Conservation (phyloP, 768 basidiomycete species). For the Termitomyces sp. region DNA sequence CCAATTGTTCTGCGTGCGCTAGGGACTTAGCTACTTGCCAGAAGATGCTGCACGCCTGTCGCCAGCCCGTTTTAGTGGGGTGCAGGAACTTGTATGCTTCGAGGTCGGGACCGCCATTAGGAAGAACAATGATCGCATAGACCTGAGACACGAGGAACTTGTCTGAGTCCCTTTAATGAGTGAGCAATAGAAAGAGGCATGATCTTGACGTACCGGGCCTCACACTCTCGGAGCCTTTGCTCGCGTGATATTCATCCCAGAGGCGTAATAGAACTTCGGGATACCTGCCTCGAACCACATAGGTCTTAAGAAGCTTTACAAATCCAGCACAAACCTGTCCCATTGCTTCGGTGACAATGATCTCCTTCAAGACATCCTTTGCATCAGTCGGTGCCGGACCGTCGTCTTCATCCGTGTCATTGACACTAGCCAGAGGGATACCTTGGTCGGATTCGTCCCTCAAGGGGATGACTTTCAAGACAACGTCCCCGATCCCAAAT, state of each 20-base stretch:
- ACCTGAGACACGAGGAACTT: constrained; percentile 68
- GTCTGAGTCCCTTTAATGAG: constrained; percentile 36
- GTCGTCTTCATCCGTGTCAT: constrained; percentile 33
- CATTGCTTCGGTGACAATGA: constrained; percentile 70
- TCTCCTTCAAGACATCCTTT: constrained; percentile 74
- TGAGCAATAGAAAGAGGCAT: neutral
- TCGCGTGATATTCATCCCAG: constrained; percentile 81
- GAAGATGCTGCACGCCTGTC: constrained; percentile 82
- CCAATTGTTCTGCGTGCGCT: constrained; percentile 71
- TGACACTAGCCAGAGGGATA: constrained; percentile 4
- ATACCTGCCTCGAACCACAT: constrained; percentile 83
- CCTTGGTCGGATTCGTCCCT: constrained; percentile 37
- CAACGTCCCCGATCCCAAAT: constrained; percentile 82
- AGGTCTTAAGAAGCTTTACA: constrained; percentile 74
- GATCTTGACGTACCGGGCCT: constrained; percentile 59
- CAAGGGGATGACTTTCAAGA: constrained; percentile 86
- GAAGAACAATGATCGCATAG: constrained; percentile 87
- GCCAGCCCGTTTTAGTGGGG: constrained; percentile 62
- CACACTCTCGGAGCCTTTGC: constrained; percentile 77
- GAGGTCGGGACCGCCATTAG: constrained; percentile 87
- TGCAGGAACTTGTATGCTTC: constrained; percentile 73
- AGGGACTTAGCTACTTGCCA: constrained; percentile 85
- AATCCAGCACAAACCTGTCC: constrained; percentile 76
- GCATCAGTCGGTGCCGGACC: constrained; percentile 68
- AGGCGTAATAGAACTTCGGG: constrained; percentile 69